Evolutionary conservation across 1,284 basidiomycete genomes (phyloP).

Genomic region (Cryptococcus jaspeensis): DNA sequence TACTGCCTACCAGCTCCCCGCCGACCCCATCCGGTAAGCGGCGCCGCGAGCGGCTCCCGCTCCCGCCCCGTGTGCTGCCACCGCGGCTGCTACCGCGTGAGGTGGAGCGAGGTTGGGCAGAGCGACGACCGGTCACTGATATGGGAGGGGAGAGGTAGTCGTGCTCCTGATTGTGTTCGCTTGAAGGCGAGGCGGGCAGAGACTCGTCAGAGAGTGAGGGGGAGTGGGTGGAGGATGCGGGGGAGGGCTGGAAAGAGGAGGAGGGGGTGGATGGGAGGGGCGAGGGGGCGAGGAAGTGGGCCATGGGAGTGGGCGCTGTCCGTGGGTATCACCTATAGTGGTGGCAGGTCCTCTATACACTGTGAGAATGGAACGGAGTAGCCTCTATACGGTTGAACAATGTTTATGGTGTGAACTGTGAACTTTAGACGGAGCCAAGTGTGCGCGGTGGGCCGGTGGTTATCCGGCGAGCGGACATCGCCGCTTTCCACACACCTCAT

Average conservation of each 20-base stretch:
- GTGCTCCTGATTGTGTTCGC: neutral
- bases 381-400: too few relatives aligned
- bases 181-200: neutral
- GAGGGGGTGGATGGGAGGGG: neutral
- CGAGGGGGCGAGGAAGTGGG: conserved; percentile 1
- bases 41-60: too few relatives aligned
- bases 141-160: neutral
- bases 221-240: neutral
- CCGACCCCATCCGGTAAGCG: conserved; percentile 17
- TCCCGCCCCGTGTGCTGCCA: too few relatives aligned
- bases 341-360: too few relatives aligned
- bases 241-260: neutral
- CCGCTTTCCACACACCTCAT: too few relatives aligned
- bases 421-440: too few relatives aligned
- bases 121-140: neutral
- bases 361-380: too few relatives aligned
- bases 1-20: conserved; percentile 32
- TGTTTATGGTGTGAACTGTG: too few relatives aligned
- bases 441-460: too few relatives aligned
- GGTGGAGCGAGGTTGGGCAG: neutral
- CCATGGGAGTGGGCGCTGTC: neutral
- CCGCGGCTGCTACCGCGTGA: neutral
- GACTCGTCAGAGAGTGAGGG: neutral
- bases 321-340: too few relatives aligned
- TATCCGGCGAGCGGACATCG: too few relatives aligned